Evolutionary conservation across 495 filamentous ascomycete genomes (phyloP), one percentile per base, ranked within the genome.

Genomic region (Aspergillus sparsus): DNA sequence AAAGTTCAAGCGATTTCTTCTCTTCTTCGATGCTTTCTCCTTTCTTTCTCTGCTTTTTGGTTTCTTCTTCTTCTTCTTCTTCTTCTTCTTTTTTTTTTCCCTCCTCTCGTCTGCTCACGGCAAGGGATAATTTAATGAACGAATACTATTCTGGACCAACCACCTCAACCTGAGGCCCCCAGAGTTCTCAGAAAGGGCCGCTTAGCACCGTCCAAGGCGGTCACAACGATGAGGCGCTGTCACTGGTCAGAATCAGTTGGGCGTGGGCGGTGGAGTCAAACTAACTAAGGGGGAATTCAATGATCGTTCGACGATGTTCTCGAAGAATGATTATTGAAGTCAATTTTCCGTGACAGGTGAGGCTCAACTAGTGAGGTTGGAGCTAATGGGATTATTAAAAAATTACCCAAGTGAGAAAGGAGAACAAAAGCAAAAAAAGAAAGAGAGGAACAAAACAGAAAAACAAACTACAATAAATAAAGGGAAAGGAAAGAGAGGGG

Each of bases 291-390:
- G n/a, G 44, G 44, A 34, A 46, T 56, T 47, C 47, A 45, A 46
- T 42, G 39, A 56, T 27, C 53, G 53, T 56, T 56, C 5, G 33
- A 6, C 5, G 44, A 18, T 47, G 15, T 10, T 47, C 44, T 13
- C 44, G 44, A 27, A 27, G 21, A 27, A 27, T 27, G 21, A 47
- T 21, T 47, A 47, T 47, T 47, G 44, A 56, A 56, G 53, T 56
- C 53, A 56, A 56, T 47, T 15, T 15, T 34, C 12, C 35, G 13
- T 56, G 53, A 56, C 41, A 56, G 53, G 53, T 16, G 53, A 56
- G 39, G 33, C 53, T 56, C 42, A 34, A 47, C 42, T 18, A 13
- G 15, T 44, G 57, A 53, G 21, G 3, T 27, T 41, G 1, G 34
- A n/a, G n/a, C 31, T 3, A 41, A n/a, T 41, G 3, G 1, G 21